Conservation (phyloP, 2,329 filamentous ascomycete genomes). For the Shiraia sp. region DNA sequence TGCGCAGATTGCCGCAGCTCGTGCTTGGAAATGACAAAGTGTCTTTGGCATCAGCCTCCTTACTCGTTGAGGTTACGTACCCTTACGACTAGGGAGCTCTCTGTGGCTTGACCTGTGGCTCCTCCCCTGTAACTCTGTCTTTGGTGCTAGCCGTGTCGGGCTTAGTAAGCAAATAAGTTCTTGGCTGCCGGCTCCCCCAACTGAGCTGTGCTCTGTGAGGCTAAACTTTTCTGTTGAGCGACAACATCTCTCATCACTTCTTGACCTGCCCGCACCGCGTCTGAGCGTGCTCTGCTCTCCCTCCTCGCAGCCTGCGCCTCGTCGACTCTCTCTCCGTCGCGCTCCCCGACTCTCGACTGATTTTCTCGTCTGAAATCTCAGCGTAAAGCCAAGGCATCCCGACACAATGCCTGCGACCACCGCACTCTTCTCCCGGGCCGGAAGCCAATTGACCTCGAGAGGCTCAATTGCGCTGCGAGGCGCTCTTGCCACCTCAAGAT, state of each 20-base stretch:
- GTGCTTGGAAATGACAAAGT: conserved; percentile 25
- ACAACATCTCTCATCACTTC: conserved; percentile 26
- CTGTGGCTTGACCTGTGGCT: conserved; percentile 6
- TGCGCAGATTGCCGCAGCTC: too few relatives aligned
- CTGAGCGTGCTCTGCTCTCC: conserved; percentile 24
- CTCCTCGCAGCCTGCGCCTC: conserved; percentile 23
- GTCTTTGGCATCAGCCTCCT: conserved; percentile 34
- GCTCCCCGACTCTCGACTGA: conserved; percentile 2
- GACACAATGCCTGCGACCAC: conserved; percentile 59
- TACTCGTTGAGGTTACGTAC: conserved; percentile 21
- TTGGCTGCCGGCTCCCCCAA: background rate
- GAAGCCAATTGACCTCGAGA: conserved; percentile 48
- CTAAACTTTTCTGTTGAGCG: conserved; percentile 40
- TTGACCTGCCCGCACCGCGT: conserved; percentile 14
- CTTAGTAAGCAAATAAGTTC: background rate
- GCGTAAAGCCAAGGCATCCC: conserved; percentile 36
- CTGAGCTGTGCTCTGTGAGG: background rate
- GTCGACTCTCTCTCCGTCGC: too few relatives aligned
- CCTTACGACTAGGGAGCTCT: conserved; percentile 16
- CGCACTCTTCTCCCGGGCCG: conserved; percentile 51
- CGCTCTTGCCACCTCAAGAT: conserved; percentile 47
- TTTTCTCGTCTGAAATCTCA: conserved; percentile 11
- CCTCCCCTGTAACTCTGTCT: conserved; percentile 2
- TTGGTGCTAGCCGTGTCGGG: conserved; percentile 12
- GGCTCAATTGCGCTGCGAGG: conserved; percentile 50